Conservation (phyloP, 2,329 filamentous ascomycete genomes). For the Ophiostoma sp. region DNA sequence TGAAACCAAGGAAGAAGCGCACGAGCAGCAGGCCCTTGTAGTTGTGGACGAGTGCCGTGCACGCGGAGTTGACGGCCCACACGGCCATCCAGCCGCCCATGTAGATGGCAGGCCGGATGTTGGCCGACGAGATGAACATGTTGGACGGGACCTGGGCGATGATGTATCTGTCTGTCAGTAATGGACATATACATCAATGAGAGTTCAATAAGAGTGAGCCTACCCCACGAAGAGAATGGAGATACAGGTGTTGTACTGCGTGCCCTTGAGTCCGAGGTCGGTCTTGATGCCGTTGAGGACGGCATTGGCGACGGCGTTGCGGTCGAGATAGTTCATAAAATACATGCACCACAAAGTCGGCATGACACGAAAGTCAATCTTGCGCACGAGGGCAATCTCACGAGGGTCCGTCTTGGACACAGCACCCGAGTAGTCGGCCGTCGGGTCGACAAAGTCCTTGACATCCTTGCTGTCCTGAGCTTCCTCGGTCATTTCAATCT, state of each 20-base stretch:
- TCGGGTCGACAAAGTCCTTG: no score
- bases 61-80: conserved; percentile 22
- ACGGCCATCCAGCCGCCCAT: conserved; percentile 20
- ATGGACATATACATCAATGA: no score
- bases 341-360: conserved; percentile 8
- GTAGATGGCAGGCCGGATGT: conserved; percentile 23
- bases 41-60: background rate
- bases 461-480: no score
- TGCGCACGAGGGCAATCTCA: background rate
- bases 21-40: conserved; percentile 26
- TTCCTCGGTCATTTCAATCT: no score
- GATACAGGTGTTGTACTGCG: conserved; percentile 62
- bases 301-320: conserved; percentile 25
- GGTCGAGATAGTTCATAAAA: conserved; percentile 30
- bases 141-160: conserved; percentile 62
- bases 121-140: conserved; percentile 39
- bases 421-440: no score
- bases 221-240: conserved; percentile 65
- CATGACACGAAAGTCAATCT: background rate
- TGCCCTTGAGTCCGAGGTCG: conserved; percentile 30
- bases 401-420: no score
- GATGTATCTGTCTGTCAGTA: conserved; percentile 35
- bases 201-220: no score
- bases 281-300: conserved; percentile 25
- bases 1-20: conserved; percentile 26